Percentiles rank a stretch among this genome's conserved stretches.
Conservation (phyloP, 352 stramenopile genomes). For the Phytophthora lateralis region DNA sequence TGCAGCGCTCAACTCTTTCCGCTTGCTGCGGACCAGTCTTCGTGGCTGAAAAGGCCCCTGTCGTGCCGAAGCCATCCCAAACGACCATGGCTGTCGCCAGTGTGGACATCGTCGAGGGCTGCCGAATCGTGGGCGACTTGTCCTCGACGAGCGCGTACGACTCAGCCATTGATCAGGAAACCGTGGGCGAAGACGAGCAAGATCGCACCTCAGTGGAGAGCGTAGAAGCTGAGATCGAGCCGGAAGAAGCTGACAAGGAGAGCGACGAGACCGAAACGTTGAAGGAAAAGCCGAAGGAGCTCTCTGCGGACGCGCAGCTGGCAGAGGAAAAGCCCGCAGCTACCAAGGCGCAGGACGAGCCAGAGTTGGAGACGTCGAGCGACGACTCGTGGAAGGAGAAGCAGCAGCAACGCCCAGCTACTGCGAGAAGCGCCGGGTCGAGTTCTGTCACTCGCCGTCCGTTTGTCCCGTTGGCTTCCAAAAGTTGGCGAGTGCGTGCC, state of each 20-base stretch:
- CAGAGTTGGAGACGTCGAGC: conserved; percentile 27
- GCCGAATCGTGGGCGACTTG: conserved; percentile 21
- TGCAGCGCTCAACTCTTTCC: conserved; percentile 8
- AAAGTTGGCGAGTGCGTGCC: conserved; percentile 54
- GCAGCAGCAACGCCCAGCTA: conserved; percentile 24
- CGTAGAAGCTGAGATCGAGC: conserved; percentile 23
- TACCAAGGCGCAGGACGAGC: conserved; percentile 29
- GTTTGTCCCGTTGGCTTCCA: conserved; percentile 56
- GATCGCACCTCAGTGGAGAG: conserved; percentile 3
- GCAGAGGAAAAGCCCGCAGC: conserved; percentile 23
- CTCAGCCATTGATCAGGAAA: conserved; percentile 17
- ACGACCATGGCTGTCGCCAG: conserved; percentile 1
- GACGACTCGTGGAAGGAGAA: conserved; percentile 31
- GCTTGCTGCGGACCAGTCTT: conserved; percentile 17
- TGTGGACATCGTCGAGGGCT: conserved; percentile 17
- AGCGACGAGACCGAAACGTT: conserved; percentile 21
- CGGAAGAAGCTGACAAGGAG: conserved; percentile 26
- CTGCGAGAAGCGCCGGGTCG: conserved; percentile 31
- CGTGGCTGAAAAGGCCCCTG: conserved; percentile 16
- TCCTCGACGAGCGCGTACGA: conserved; percentile 22
- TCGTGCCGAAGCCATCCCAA: conserved; percentile 21
- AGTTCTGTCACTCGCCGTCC: conserved; percentile 31
- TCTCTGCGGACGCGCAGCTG: background rate
- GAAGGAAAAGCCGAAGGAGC: conserved; percentile 20
- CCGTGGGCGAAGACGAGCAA: conserved; percentile 24